Base-by-base conservation (phyloP, 345 rosid species). In the Acer negundo region DNA sequence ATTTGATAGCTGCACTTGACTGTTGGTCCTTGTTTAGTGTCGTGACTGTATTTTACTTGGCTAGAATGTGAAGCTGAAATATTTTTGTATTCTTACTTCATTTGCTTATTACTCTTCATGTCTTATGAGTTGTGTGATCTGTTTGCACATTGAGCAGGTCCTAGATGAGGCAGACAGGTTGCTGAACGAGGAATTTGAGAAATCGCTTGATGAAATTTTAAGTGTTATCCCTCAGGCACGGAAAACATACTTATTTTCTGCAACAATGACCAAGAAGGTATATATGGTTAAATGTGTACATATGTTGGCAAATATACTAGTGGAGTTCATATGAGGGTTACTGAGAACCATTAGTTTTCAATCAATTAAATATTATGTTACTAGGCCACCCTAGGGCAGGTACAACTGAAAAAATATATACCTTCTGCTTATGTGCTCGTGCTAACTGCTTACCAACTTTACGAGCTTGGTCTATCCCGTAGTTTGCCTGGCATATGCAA, bases 191-290 rank as follows among this genome's bases (percentile, higher is more conserved):
- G 99, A 96, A 64, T 96, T 94, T 85, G 97, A 96, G 89, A 94
- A 92, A 83, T 87, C 99, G 2, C 87, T 94, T 51, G 91, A 92
- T 83, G 90, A 85, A 79, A 94, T 96, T 81, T 83, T 94, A 77
- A 87, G 86, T 66, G 90, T 83, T 75, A 85, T 94, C 70, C 97
- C 97, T 26, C 91, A 85, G 62, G 90, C 87, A 2, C 80, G 97
- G 51, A 88, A 76, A 81, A 97, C 98, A 4, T 97, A 53, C 85
- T 88, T 97, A 72, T 97, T 97, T 87, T 97, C 99, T 76, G 99
- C 99, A 2, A 96, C 99, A 26, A 96, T 96, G 98, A 94, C 98
- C 31, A 92, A 94, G 81, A 96, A 92, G 97, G 98, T 91, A 70
- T 46, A 58, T 59, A 23, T 44, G 23, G 9, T 65, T 64, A 28